These are phyloP conservation scores for Malassezia nana DNA, from an alignment of 1,284 basidiomycete genomes.

Conservation along the genomic window DNA sequence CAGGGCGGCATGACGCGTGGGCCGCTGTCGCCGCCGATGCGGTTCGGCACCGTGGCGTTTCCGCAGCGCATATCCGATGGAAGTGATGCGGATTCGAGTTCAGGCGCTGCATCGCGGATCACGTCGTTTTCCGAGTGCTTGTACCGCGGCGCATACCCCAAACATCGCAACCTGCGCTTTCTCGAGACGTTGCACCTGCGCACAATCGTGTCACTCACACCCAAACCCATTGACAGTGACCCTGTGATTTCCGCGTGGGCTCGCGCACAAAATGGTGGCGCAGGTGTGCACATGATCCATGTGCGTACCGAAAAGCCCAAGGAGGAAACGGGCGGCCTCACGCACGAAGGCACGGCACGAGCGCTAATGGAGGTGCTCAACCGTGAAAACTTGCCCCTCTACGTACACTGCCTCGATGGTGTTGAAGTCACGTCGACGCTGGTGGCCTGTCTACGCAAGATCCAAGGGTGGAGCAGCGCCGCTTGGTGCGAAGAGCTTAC, in stretches of 20 bases:
- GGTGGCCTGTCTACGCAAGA: conserved; percentile 37
- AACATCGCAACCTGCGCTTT: conserved; percentile 36
- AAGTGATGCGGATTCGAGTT: conserved; percentile 5
- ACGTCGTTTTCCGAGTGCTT: conserved; percentile 23
- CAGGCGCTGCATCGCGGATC: background rate
- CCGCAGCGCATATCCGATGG: background rate
- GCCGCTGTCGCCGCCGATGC: conserved; percentile 34
- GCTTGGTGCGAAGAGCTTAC: conserved; percentile 32
- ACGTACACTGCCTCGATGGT: conserved; percentile 45
- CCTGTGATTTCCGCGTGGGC: conserved; percentile 28
- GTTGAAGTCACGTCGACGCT: conserved; percentile 38
- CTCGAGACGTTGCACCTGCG: conserved; percentile 35
- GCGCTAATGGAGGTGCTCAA: conserved; percentile 35
- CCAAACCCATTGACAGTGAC: conserved; percentile 37
- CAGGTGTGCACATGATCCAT: conserved; percentile 27
- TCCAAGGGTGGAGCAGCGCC: conserved; percentile 36
- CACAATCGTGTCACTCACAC: conserved; percentile 42
- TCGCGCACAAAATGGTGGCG: background rate
- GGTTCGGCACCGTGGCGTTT: conserved; percentile 35
- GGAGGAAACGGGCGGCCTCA: conserved; percentile 40
- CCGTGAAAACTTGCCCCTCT: conserved; percentile 35
- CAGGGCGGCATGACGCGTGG: background rate
- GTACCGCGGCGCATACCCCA: conserved; percentile 45
- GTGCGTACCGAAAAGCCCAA: conserved; percentile 43
- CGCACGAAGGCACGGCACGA: conserved; percentile 31